phyloP scores from a whole-genome alignment of 1,284 basidiomycete species.

The Leccinum brunneo-olivaceum region DNA sequence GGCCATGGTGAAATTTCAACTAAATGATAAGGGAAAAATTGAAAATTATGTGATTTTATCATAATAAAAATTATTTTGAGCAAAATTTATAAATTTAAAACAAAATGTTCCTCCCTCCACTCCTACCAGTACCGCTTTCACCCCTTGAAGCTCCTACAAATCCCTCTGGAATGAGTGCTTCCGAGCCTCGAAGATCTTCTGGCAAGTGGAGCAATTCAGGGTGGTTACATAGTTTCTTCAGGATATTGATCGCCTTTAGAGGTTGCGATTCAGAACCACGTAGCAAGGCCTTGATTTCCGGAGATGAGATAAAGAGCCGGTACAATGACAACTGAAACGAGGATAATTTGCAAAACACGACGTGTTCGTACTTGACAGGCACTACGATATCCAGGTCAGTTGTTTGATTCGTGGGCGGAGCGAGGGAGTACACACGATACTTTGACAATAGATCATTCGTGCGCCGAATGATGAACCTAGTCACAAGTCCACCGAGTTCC shows the following conservation, averaged over 20 bases:
- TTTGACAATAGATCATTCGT: conserved; percentile 98
- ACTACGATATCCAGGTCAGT: conserved; percentile 45
- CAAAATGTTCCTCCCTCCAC: conserved; percentile 41
- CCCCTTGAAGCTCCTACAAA: conserved; percentile 55
- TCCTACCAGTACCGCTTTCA: conserved; percentile 21
- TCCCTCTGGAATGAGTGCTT: conserved; percentile 78
- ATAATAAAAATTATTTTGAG: too few species aligned
- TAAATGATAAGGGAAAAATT: too few species aligned
- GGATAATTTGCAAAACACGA: conserved; percentile 93
- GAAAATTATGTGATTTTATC: too few species aligned
- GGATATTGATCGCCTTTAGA: conserved; percentile 92
- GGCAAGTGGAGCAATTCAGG: conserved; percentile 89
- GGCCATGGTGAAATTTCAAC: too few species aligned
- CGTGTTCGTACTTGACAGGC: conserved; percentile 98
- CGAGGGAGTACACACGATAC: conserved; percentile 62
- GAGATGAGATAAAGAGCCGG: conserved; percentile 88
- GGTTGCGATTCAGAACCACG: conserved; percentile 92
- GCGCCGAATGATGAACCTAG: conserved; percentile 94
- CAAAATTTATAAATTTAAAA: too few species aligned
- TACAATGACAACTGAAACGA: conserved; percentile 88
- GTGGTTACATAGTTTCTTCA: conserved; percentile 98
- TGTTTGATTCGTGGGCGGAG: not conserved
- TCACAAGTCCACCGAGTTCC: conserved; percentile 86
- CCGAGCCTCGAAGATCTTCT: conserved; percentile 81
- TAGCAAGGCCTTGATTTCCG: conserved; percentile 88